phyloP scores from a whole-genome alignment of 768 basidiomycete species.

The Pulveroboletus sp. region DNA sequence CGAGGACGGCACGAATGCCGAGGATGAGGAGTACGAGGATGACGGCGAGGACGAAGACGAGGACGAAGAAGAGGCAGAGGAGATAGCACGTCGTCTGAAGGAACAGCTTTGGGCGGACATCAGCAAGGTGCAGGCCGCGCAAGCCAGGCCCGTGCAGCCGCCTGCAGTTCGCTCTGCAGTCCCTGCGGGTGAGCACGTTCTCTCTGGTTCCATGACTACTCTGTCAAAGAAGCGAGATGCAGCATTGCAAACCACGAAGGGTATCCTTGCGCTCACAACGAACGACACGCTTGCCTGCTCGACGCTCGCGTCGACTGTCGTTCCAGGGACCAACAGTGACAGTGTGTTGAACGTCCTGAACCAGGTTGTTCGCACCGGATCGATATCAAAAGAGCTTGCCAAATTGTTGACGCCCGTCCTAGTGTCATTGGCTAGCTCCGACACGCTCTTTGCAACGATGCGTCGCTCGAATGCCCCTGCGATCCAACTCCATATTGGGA shows the following conservation, averaged over 20 bases:
- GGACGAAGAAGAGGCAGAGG: slow-evolving; percentile 59
- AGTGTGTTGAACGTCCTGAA: slow-evolving; percentile 56
- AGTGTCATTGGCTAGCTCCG: slow-evolving; percentile 63
- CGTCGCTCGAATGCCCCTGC: slow-evolving; percentile 60
- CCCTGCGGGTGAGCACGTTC: slow-evolving; percentile 4
- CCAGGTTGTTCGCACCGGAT: slow-evolving; percentile 42
- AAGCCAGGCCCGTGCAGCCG: slow-evolving; percentile 14
- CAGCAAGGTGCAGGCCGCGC: slow-evolving; percentile 54
- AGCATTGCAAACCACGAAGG: slow-evolving; percentile 58
- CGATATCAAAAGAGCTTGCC: slow-evolving; percentile 50
- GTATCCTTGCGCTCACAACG: slow-evolving; percentile 53
- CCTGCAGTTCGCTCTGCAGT: background rate
- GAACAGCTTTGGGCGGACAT: slow-evolving; percentile 78
- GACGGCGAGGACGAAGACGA: slow-evolving; percentile 56
- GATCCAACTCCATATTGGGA: slow-evolving; percentile 63
- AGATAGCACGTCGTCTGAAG: slow-evolving; percentile 68
- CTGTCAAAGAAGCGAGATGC: slow-evolving; percentile 48
- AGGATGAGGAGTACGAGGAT: slow-evolving; percentile 41
- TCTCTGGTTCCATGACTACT: slow-evolving; percentile 8
- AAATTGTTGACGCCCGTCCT: slow-evolving; percentile 55
- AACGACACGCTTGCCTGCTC: slow-evolving; percentile 53
- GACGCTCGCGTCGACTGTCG: slow-evolving; percentile 45
- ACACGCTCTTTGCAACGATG: slow-evolving; percentile 58
- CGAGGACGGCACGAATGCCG: slow-evolving; percentile 34
- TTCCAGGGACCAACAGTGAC: slow-evolving; percentile 41